Conservation (phyloP, 208 protist species). For the Crithidia fasciculata region DNA sequence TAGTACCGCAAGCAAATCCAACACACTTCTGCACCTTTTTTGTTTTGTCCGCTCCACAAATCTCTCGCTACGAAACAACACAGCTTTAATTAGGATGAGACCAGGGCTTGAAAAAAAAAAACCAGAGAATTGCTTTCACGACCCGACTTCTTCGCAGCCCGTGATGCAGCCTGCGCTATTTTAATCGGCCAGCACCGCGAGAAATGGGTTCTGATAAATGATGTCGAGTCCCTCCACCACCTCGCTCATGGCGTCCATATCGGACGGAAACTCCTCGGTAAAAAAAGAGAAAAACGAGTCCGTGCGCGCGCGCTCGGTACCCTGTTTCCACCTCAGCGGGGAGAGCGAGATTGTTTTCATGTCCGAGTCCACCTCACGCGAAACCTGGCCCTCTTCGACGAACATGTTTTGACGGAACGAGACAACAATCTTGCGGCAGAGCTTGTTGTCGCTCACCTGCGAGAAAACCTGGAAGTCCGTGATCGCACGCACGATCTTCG, state of each 20-base stretch:
- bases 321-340: conserved; percentile 77
- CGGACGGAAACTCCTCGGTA: conserved; percentile 27
- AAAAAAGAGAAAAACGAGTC: conserved; percentile 87
- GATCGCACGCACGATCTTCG: conserved; percentile 78
- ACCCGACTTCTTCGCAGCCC: too few species aligned
- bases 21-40: too few species aligned
- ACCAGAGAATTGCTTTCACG: background rate
- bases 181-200: conserved; percentile 44
- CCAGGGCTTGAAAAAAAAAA: conserved; percentile 2
- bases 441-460: conserved; percentile 38
- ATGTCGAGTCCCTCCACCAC: conserved; percentile 66
- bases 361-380: conserved; percentile 54
- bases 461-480: conserved; percentile 63
- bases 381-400: conserved; percentile 62
- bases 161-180: background rate
- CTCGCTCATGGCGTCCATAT: conserved; percentile 46
- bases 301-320: conserved; percentile 58
- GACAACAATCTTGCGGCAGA: conserved; percentile 58
- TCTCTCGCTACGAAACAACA: too few species aligned
- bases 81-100: background rate
- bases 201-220: conserved; percentile 80
- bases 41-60: too few species aligned
- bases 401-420: conserved; percentile 76
- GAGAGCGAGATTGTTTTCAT: conserved; percentile 59
- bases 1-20: too few species aligned